These are phyloP conservation scores for Pinus taeda DNA, from an alignment of 75 land plant species.

Conservation along the genomic window DNA sequence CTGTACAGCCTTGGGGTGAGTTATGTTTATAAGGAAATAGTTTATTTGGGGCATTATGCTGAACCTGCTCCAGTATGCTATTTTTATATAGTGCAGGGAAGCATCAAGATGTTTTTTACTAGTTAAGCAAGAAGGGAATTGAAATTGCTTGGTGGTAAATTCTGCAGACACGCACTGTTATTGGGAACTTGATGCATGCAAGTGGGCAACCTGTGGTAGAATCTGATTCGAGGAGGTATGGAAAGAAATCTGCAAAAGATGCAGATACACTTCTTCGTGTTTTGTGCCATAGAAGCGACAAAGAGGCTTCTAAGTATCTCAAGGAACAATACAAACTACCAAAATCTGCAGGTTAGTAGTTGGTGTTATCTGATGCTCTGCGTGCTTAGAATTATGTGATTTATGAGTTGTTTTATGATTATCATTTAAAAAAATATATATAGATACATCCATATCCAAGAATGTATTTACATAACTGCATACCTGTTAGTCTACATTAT, in stretches of 20 bases:
- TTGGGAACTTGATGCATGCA: slow-evolving; percentile 48
- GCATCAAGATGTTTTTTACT: not conserved
- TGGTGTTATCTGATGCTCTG: no score
- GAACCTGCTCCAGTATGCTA: not conserved
- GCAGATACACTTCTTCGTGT: slow-evolving; percentile 65
- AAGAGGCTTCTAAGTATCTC: slow-evolving; percentile 60
- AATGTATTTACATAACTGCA: no score
- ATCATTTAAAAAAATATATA: no score
- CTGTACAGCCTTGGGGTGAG: slow-evolving; percentile 52
- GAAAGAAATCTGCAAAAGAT: slow-evolving; percentile 19
- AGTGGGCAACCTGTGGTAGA: slow-evolving; percentile 41
- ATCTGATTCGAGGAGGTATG: slow-evolving; percentile 9
- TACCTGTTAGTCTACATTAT: no score
- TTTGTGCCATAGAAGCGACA: slow-evolving; percentile 70
- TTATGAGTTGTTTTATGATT: no score
- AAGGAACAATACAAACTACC: slow-evolving; percentile 12
- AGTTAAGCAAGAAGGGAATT: not conserved
- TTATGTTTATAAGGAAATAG: not conserved
- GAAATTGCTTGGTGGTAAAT: not conserved
- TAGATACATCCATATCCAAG: no score
- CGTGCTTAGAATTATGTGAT: no score
- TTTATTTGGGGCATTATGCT: not conserved
- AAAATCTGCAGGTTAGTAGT: no score
- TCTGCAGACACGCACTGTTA: slow-evolving; percentile 45
- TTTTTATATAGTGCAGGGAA: not conserved